Evolutionary conservation across 2,329 filamentous ascomycete species (phyloP), one percentile per base, ranked within the genome.

Genomic region (Scytalidium sp.): DNA sequence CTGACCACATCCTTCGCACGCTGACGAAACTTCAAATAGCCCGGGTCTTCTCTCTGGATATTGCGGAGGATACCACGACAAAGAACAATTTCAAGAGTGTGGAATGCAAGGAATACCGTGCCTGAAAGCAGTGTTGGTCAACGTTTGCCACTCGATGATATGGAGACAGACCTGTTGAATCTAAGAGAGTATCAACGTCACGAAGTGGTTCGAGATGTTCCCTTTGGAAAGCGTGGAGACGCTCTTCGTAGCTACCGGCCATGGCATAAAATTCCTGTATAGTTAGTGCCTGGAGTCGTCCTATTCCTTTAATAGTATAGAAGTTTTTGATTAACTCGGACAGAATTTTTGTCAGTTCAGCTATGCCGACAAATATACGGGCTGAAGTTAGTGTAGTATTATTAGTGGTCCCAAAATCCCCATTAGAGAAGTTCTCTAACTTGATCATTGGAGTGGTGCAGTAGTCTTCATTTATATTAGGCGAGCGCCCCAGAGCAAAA

Each of bases 401-500:
- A 3, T 23, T 19, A 19, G 23, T 19, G 1, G 73, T 71, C 22
- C 70, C 66, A 25, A 70, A 66, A 5, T 70, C 67, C 8, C 70
- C 67, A 17, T 65, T 70, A 2, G 55, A 49, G 49, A 60, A 61
- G 21, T 70, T 60, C 42, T 63, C 60, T 40, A 78, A 75, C 2
- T 68, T 70, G 20, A 83, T 77, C 45, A 82, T 74, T 3, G 60
- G 54, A 2, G 64, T 61, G 42, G 59, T 60, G 32, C 45, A 50
- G 22, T 64, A 51, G 9, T 63, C 61, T 19, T 56, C 52, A 46
- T 57, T 56, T n/a, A 66, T 49, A 41, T 64, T 63, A 23, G 75
- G 79, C 7, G 79, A 80, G 8, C 80, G 71, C 6, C 81, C 81
- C 51, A 81, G 75, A 25, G 79, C 74, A 19, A 81, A 70, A 1